Percentiles rank a stretch among this genome's conserved stretches.
Conservation (phyloP, 202 grass and related monocot species). For the Panicum virgatum region DNA sequence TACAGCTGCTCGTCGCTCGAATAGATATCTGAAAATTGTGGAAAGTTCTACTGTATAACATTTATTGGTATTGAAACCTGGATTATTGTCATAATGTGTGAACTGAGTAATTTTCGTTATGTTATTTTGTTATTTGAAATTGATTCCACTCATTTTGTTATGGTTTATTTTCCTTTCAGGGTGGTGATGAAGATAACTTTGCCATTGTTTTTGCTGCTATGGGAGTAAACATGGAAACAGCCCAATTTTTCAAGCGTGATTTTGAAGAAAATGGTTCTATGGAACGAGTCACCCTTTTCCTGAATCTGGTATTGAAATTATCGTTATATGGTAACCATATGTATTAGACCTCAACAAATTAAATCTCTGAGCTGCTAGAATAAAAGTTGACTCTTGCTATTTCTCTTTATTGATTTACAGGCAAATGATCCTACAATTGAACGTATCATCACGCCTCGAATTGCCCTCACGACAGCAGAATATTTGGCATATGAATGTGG, state of each 20-base stretch:
- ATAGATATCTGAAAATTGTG: not conserved
- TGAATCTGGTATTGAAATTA: slow-evolving; percentile 57
- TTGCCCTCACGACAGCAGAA: slow-evolving; percentile 71
- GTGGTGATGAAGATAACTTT: slow-evolving; percentile 69
- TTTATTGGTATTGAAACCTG: not conserved
- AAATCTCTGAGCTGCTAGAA: not conserved
- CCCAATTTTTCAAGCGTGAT: slow-evolving; percentile 74
- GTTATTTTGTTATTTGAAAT: not conserved
- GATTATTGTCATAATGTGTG: not conserved
- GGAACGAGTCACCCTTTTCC: slow-evolving; percentile 72
- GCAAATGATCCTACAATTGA: slow-evolving; percentile 82
- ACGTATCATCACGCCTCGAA: slow-evolving; percentile 71
- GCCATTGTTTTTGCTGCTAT: slow-evolving; percentile 83
- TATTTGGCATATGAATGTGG: slow-evolving; percentile 79
- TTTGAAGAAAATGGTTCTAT: slow-evolving; percentile 86
- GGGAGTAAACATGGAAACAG: slow-evolving; percentile 82
- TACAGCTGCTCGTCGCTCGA: not conserved
- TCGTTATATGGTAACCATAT: not conserved
- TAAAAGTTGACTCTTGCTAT: not conserved
- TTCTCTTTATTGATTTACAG: slow-evolving; percentile 31
- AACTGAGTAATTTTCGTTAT: not conserved
- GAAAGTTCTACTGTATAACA: not conserved
- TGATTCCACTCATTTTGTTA: slow-evolving; percentile 11
- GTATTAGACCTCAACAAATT: not conserved
- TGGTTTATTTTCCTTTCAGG: slow-evolving; percentile 31